Evolutionary conservation across 1,284 basidiomycete species (phyloP), one percentile per base, ranked within the genome.

Genomic region (Athelia psychrophila): DNA sequence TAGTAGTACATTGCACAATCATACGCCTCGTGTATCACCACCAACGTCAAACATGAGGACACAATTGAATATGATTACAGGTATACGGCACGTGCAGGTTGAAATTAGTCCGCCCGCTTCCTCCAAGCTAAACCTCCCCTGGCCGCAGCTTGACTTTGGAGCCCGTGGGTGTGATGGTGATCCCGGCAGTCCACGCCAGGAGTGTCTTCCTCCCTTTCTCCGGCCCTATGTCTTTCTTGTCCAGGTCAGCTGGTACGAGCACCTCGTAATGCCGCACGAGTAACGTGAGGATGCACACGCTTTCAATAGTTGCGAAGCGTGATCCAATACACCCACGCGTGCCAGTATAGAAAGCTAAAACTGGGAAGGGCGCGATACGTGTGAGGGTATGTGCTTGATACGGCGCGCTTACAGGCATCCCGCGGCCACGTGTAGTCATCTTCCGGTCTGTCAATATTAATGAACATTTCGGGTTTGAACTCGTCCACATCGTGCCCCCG

Each of bases 391-490:
- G 20, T 38, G 6, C 25, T 13, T 0, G 5, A 30, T 30, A 30
- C 6, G 27, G 5, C 27, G 18, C 13, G 8, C 64, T 54, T 44
- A 64, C 61, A 66, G 30, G 64, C 68, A 33, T 66, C 51, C 48
- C 67, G 65, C n/a, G 70, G 72, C 72, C 72, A 75, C 20, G 63
- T 60, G 42, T 71, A 70, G 2, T 62, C 57, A 12, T 60, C 59
- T 0, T 63, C 69, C 13, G 27, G 27, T 13, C 27, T 30, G 44
- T 77, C 75, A 27, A n/a, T n/a, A n/a, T n/a, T n/a, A n/a, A 81
- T 64, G 66, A 79, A 81, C 0, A 76, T 69, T 50, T 80, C 76
- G 1, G 74, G 76, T 30, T 63, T 70, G 63, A 74, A 78, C 23
- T 67, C 63, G 23, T 65, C 61, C 0, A 64, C 66, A 47, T 81